Conservation (phyloP, 768 basidiomycete species). For the Rhizopogon roseolus region DNA sequence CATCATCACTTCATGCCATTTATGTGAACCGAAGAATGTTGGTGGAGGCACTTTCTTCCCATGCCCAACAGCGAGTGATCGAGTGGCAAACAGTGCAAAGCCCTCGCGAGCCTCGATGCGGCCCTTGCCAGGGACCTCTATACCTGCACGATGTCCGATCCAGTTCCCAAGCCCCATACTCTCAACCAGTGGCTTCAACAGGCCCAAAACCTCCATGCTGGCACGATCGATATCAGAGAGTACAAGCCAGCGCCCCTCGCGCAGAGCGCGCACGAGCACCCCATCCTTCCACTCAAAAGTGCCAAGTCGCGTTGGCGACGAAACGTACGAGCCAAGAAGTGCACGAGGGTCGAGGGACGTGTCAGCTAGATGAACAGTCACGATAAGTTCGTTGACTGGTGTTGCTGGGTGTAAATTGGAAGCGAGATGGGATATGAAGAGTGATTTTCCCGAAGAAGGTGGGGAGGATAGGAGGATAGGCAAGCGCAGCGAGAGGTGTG, state of each 20-base stretch:
- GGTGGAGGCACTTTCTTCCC: constrained; percentile 48
- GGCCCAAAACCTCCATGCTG: constrained; percentile 83
- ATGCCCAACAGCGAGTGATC: constrained; percentile 53
- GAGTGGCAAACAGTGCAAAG: constrained; percentile 88
- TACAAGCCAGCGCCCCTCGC: constrained; percentile 88
- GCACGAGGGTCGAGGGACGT: constrained; percentile 93
- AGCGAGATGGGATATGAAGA: constrained; percentile 76
- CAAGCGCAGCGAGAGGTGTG: constrained; percentile 59
- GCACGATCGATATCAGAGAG: constrained; percentile 91
- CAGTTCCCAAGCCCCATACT: constrained; percentile 63
- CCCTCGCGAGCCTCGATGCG: constrained; percentile 68
- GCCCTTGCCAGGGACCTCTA: constrained; percentile 74
- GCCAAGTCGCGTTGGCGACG: constrained; percentile 78
- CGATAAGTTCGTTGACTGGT: constrained; percentile 53
- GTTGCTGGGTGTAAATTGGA: constrained; percentile 50
- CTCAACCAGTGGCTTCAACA: constrained; percentile 81
- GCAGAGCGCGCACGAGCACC: constrained; percentile 83
- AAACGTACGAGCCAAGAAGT: constrained; percentile 88
- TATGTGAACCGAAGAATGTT: constrained; percentile 81
- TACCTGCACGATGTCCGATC: constrained; percentile 65
- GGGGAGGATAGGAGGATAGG: constrained; percentile 83
- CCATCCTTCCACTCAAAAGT: constrained; percentile 97
- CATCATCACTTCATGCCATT: constrained; percentile 70
- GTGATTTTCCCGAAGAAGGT: constrained; percentile 85
- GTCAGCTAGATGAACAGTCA: constrained; percentile 89